Evolutionary conservation across 2,329 filamentous ascomycete genomes (phyloP), one percentile per base, ranked within the genome.

Genomic region (Neofusicoccum umdonicola): DNA sequence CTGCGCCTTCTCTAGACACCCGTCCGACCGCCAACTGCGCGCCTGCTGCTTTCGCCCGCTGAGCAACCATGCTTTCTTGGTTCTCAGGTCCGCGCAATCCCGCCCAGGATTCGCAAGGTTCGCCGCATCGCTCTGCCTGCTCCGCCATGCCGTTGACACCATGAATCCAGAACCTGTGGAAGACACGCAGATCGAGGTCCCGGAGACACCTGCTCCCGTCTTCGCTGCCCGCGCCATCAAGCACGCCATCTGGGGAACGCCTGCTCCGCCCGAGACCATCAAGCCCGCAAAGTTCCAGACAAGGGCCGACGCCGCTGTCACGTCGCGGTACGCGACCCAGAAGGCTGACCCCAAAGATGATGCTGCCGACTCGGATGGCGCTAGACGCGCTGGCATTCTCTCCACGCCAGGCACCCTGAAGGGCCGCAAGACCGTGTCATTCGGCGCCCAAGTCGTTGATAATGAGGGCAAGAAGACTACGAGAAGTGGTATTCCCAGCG

Each of bases 201-300:
- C 86, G 57, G 85, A 88, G 68, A 89, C 88, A 1, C 87, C 88
- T 8, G 87, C 87, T 52, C 87, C 87, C 52, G 81, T 89, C 22
- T 90, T 90, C 72, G 87, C 87, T 17, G 84, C 88, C 64, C 87
- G 87, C 70, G 88, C 88, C 15, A 87, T 89, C 75, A 87, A 86
- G 70, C 85, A 87, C 66, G 85, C 86, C 48, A 76, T 90, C 64
- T 89, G 88, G 75, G 87, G 87, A 31, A 89, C 87, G 0, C 87
- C 87, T 13, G 82, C 83, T 22, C 82, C 82, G 11, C 78, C 82
- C 45, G 80, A 84, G 35, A 61, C 54, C n/a, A 37, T 54, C 45
- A 65, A 52, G 27, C 56, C 63, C 3, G 48, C 34, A 58, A 41
- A 63, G 58, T 17, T 64, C 2, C 19, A 62, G 4, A 4, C 44